phyloP scores from a whole-genome alignment of 768 basidiomycete genomes.

The Rhodotorula taiwanensis region DNA sequence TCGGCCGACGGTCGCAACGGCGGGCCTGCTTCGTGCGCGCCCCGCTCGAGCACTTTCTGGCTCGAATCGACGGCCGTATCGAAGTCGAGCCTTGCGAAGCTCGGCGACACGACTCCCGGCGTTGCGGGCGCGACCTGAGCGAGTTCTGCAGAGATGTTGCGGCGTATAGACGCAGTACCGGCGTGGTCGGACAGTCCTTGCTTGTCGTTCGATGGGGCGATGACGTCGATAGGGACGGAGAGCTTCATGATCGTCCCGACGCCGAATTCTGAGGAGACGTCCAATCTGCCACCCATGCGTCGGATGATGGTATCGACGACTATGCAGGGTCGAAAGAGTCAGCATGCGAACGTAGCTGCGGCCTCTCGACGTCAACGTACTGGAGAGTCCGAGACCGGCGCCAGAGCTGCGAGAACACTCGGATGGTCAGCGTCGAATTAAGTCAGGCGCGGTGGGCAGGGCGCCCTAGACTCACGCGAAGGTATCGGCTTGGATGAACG shows the following conservation, averaged over 20 bases:
- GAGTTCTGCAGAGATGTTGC: constrained; percentile 26
- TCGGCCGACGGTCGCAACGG: not conserved
- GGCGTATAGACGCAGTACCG: not conserved
- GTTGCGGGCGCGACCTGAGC: not conserved
- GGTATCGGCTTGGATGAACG: constrained; percentile 20
- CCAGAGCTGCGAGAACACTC: not conserved
- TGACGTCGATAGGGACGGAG: constrained; percentile 24
- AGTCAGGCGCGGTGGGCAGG: too few species aligned
- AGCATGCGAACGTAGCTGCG: not conserved
- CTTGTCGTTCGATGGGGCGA: not conserved
- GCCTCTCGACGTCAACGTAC: not conserved
- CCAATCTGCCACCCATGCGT: constrained; percentile 20
- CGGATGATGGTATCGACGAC: constrained; percentile 20
- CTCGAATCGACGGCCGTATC: constrained; percentile 1
- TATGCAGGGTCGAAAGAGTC: not conserved
- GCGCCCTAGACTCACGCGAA: not conserved
- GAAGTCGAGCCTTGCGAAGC: not conserved
- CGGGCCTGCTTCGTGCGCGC: not conserved
- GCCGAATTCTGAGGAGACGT: constrained; percentile 11
- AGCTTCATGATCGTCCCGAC: constrained; percentile 10
- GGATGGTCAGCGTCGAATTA: too few species aligned
- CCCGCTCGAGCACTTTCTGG: not conserved
- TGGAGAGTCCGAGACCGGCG: constrained; percentile 22
- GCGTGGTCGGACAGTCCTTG: too few species aligned
- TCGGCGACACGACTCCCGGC: not conserved